Conservation (phyloP, 139 green algal species). For the Auxenochlorella protothecoides region DNA sequence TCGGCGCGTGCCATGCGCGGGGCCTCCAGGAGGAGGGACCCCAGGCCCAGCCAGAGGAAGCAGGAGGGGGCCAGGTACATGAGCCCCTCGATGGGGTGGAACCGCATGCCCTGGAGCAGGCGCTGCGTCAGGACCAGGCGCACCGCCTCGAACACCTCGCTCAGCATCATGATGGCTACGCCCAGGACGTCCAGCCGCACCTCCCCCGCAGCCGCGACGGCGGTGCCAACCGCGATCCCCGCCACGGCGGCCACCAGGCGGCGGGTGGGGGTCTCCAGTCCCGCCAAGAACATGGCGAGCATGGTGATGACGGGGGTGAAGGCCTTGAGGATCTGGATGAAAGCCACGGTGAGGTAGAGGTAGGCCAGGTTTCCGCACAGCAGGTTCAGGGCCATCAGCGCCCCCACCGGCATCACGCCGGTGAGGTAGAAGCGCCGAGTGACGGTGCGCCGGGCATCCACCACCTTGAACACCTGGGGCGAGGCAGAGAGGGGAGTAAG, state of each 20-base stretch:
- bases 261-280: conserved; percentile 55
- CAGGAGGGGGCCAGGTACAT: conserved; percentile 84
- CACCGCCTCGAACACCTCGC: conserved; percentile 57
- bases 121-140: conserved; percentile 81
- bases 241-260: conserved; percentile 45
- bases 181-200: conserved; percentile 51
- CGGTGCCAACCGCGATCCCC: conserved; percentile 60
- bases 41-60: conserved; percentile 60
- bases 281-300: conserved; percentile 60
- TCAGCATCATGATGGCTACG: conserved; percentile 61
- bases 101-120: conserved; percentile 69
- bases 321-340: conserved; percentile 55
- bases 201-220: conserved; percentile 54
- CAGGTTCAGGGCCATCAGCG: conserved; percentile 41
- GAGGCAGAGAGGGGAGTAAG: no score
- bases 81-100: conserved; percentile 83
- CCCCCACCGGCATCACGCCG: conserved; percentile 47
- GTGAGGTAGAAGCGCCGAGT: conserved; percentile 31
- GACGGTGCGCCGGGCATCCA: conserved; percentile 47
- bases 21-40: conserved; percentile 31
- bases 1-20: conserved; percentile 31
- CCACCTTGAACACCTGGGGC: conserved; percentile 35
- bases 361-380: conserved; percentile 51
- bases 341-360: conserved; percentile 41
- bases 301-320: conserved; percentile 88